A percentile compares a stretch with the other conserved stretches of the same genome.
phyloP scores from a whole-genome alignment of 2,329 filamentous ascomycete genomes.

The Pseudopyricularia javanii region DNA sequence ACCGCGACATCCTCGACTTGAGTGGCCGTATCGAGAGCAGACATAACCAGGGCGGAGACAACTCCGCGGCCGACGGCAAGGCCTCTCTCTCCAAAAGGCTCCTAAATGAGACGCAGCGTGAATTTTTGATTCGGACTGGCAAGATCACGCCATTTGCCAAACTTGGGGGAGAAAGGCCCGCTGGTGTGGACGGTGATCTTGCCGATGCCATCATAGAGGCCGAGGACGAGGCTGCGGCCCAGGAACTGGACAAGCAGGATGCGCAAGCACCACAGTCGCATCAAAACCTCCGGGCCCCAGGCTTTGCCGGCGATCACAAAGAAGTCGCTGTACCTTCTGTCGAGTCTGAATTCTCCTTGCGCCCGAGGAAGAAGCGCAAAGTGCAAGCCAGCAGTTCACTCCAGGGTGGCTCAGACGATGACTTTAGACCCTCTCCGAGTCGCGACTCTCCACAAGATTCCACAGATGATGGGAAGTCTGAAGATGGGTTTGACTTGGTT shows the following conservation, averaged over 20 bases:
- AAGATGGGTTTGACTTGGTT: constrained; percentile 4
- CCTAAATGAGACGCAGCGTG: constrained; percentile 71
- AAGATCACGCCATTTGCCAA: constrained; percentile 95
- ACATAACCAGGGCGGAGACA: constrained; percentile 39
- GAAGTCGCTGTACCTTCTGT: constrained; percentile 16
- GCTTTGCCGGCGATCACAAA: constrained; percentile 46
- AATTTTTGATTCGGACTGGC: constrained; percentile 86
- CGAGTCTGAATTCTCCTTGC: constrained; percentile 43
- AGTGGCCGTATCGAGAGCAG: constrained; percentile 68
- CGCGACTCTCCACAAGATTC: constrained; percentile 13
- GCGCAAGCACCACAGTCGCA: constrained; percentile 49
- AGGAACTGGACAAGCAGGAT: constrained; percentile 30
- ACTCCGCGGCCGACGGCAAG: constrained; percentile 22
- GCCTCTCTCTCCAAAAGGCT: constrained; percentile 35
- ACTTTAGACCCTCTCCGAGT: constrained; percentile 26
- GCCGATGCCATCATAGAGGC: constrained; percentile 71
- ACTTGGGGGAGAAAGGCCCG: constrained; percentile 50
- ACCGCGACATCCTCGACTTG: constrained; percentile 69
- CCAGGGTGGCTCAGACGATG: constrained; percentile 26
- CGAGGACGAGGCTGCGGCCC: constrained; percentile 56
- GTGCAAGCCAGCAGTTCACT: constrained; percentile 14
- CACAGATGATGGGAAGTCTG: constrained; percentile 15
- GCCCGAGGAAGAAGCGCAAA: constrained; percentile 44
- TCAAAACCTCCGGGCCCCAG: constrained; percentile 60
- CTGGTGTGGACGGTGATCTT: constrained; percentile 54